Base-by-base conservation (phyloP, 2,329 filamentous ascomycete species). In the Fusarium cicatricum region DNA sequence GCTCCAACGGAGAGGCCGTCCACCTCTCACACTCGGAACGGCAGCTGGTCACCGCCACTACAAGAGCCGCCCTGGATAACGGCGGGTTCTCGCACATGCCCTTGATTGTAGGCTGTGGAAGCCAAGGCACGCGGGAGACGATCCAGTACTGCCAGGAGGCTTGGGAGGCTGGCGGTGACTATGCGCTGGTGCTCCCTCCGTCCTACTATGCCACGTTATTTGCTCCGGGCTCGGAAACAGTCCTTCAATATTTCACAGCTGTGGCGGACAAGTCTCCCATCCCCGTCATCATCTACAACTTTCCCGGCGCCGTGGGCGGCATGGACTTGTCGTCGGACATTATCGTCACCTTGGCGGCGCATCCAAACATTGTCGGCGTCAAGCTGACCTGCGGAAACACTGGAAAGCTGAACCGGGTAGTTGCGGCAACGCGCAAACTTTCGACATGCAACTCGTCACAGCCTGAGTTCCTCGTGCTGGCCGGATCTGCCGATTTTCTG, bases 1-100 rank as follows among this genome's bases (percentile, higher is more conserved):
- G 90, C 40, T 91, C 88, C 70, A 94, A 94, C 70, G 90, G 90
- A 67, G 91, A 95, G 78, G 90, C 91, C 8, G 90, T 92, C 11
- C 90, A 92, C 70, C 82, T 94, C 29, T 86, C 87, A 37, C 87
- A 88, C 66, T 78, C 82, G 19, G 90, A 94, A 76, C 85, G 90
- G 55, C 82, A 83, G 41, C 77, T 85, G 45, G 85, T 94, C 66
- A 92, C 89, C 7, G 77, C 78, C 44, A 85, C 87, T 29, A 92
- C 90, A 2, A 86, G 90, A 34, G 81, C 83, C 58, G 89, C 89
- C 12, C 80, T 93, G 38, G 84, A 91, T 70, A 64, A 64, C 21
- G 83, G 85, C 28, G 89, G 89, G 2, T 91, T 84, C 74, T 70
- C 79, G 1, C 76, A 83, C 61, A 79, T 92, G 75, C 89, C 90